phyloP scores from a whole-genome alignment of 2,329 filamentous ascomycete species.

The Trichoderma endophyticum region DNA sequence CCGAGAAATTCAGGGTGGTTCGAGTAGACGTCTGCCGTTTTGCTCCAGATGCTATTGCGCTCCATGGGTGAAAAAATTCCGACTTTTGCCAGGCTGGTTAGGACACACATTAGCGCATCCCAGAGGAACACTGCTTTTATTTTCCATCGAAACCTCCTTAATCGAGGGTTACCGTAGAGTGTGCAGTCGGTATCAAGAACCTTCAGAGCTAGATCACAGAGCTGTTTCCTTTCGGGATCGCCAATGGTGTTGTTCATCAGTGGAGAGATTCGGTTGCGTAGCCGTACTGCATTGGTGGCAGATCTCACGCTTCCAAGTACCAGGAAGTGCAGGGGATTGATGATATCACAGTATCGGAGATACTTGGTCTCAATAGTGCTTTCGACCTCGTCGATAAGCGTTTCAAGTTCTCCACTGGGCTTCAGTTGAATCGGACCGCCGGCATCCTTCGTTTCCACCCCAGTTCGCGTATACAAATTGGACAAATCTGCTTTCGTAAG shows the following conservation, averaged over 20 bases:
- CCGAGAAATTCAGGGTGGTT: background rate
- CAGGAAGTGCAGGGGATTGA: background rate
- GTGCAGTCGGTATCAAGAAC: background rate
- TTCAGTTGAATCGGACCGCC: background rate
- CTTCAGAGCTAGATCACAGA: background rate
- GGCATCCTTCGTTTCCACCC: background rate
- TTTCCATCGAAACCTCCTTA: background rate
- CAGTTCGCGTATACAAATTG: background rate
- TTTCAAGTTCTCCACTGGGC: background rate
- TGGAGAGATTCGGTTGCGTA: background rate
- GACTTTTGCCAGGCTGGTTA: background rate
- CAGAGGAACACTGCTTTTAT: background rate
- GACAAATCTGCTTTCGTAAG: background rate
- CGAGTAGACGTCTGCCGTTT: background rate
- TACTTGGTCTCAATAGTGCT: background rate
- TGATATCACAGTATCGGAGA: background rate
- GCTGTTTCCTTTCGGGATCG: background rate
- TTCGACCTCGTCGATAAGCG: background rate
- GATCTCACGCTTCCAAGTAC: background rate
- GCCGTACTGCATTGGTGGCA: background rate
- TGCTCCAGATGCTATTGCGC: background rate
- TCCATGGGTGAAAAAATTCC: background rate
- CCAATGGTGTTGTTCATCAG: background rate
- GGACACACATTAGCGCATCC: background rate
- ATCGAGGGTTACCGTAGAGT: background rate